Evolutionary conservation across 257 asterid genomes (phyloP).

Genomic region (Jacaranda copaia): DNA sequence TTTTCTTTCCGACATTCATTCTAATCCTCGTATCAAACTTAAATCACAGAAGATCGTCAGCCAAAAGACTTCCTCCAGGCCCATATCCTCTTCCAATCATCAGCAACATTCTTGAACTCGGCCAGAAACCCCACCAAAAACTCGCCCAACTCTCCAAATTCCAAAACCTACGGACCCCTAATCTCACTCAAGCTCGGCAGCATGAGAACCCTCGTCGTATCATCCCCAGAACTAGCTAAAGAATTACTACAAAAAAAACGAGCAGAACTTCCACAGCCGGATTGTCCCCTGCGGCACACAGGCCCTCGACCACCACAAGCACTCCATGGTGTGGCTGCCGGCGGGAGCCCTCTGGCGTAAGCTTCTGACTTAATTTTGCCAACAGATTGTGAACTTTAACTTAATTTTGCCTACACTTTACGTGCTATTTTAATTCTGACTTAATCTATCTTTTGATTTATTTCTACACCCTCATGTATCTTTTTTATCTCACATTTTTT

Average conservation of each 20-base stretch:
- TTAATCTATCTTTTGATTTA: too few species aligned
- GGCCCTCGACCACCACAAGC: slow-evolving; percentile 24
- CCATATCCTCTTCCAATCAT: slow-evolving; percentile 22
- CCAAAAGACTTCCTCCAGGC: background rate
- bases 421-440: too few species aligned
- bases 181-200: slow-evolving; percentile 35
- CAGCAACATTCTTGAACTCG: slow-evolving; percentile 37
- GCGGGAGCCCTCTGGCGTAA: slow-evolving; percentile 20
- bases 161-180: slow-evolving; percentile 37
- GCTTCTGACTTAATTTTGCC: background rate
- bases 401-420: too few species aligned
- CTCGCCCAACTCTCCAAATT: slow-evolving; percentile 35
- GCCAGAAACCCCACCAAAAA: slow-evolving; percentile 33
- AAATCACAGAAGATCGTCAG: background rate
- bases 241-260: slow-evolving; percentile 30
- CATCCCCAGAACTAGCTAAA: slow-evolving; percentile 33
- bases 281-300: background rate
- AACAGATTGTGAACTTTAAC: too few species aligned
- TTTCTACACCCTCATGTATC: too few species aligned
- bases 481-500: too few species aligned
- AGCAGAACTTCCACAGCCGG: slow-evolving; percentile 27
- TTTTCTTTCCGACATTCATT: background rate
- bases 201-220: slow-evolving; percentile 18
- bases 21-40: background rate
- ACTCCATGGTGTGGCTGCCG: slow-evolving; percentile 34